A percentile compares a stretch with the other conserved stretches of the same genome.
Conservation (phyloP, 2,329 filamentous ascomycete species). For the Didymella sp. region DNA sequence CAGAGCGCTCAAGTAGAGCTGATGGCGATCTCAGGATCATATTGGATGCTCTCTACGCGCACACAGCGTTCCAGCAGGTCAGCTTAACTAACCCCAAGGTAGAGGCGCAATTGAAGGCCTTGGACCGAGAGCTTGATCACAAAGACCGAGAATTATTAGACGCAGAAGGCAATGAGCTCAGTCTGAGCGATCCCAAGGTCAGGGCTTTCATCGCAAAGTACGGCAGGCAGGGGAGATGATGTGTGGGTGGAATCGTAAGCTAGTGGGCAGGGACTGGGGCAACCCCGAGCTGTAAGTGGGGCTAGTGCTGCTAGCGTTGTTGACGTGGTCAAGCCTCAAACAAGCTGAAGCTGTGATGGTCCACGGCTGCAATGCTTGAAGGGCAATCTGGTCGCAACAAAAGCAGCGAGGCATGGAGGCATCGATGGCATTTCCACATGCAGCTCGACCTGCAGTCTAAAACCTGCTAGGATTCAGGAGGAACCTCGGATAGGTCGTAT, state of each 20-base stretch:
- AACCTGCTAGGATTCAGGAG: constrained; percentile 12
- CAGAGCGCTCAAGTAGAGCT: constrained; percentile 46
- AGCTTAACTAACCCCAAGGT: constrained; percentile 33
- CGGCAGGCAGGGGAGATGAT: constrained; percentile 23
- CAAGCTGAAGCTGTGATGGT: neutral
- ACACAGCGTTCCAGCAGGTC: constrained; percentile 43
- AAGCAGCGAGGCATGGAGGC: constrained; percentile 1
- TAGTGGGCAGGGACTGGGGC: constrained; percentile 11
- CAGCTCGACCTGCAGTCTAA: neutral
- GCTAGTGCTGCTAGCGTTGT: constrained; percentile 14
- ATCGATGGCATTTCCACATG: constrained; percentile 14
- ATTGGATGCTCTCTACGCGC: constrained; percentile 48
- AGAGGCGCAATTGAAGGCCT: constrained; percentile 42
- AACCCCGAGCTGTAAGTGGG: constrained; percentile 14
- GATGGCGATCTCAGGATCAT: constrained; percentile 50
- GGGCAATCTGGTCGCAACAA: neutral
- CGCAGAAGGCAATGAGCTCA: constrained; percentile 43
- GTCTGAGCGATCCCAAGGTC: constrained; percentile 40
- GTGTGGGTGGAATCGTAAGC: neutral
- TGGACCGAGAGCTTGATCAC: constrained; percentile 49
- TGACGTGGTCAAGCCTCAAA: constrained; percentile 9
- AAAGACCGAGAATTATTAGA: constrained; percentile 50
- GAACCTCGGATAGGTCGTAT: constrained; percentile 31
- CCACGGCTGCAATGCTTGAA: neutral
- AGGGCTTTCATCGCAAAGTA: constrained; percentile 44